Conservation (phyloP, 2,329 filamentous ascomycete species). For the Mycosphaerella arachidis region DNA sequence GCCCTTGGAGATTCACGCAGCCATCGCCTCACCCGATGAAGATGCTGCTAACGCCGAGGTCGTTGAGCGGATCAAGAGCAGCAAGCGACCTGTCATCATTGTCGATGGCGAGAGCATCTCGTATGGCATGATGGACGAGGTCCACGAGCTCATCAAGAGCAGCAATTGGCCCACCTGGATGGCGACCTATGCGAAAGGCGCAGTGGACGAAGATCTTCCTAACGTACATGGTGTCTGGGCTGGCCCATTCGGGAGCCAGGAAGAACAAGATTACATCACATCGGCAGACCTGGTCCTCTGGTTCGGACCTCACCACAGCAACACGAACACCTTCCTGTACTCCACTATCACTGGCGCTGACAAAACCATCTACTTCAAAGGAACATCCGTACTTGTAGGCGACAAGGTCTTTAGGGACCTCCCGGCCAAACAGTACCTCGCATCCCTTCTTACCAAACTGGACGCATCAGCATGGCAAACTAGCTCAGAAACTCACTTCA, state of each 20-base stretch:
- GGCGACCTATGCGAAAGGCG: constrained; percentile 60
- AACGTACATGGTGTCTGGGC: constrained; percentile 58
- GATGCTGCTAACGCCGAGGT: constrained; percentile 81
- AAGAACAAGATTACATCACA: constrained; percentile 5
- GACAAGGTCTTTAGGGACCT: constrained; percentile 34
- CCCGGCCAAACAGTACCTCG: constrained; percentile 8
- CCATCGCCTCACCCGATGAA: constrained; percentile 63
- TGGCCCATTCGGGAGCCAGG: constrained; percentile 30
- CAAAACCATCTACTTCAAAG: constrained; percentile 33
- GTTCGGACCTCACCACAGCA: constrained; percentile 6
- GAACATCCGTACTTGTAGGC: constrained; percentile 30
- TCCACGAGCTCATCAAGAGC: constrained; percentile 41
- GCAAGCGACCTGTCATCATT: constrained; percentile 71
- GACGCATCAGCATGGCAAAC: constrained; percentile 26
- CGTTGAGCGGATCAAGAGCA: constrained; percentile 66
- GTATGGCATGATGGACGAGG: constrained; percentile 39
- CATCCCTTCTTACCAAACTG: constrained; percentile 44
- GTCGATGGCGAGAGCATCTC: constrained; percentile 62
- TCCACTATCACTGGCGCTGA: constrained; percentile 36
- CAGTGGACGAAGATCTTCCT: constrained; percentile 69
- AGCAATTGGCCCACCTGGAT: constrained; percentile 48
- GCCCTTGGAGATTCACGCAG: constrained; percentile 61
- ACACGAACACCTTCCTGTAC: constrained; percentile 31
- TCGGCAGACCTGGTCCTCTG: constrained; percentile 7
- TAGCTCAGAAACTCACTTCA: not conserved